Conservation (phyloP, 2,329 filamentous ascomycete genomes). For the Colletotrichum cereale region DNA sequence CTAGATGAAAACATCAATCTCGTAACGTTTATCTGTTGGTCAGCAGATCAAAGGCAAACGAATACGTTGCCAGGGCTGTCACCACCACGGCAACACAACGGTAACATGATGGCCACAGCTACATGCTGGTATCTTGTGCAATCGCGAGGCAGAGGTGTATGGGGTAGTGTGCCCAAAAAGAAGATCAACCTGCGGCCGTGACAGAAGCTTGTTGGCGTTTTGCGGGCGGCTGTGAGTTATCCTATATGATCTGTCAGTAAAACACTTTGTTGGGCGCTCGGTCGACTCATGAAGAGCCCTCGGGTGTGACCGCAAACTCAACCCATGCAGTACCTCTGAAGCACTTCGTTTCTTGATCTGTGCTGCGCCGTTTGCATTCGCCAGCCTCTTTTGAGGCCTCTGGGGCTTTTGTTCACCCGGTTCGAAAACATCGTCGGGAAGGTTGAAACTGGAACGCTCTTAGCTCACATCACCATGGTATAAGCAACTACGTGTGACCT, state of each 20-base stretch:
- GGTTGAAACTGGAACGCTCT: constrained; percentile 73
- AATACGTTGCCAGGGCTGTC: constrained; percentile 7
- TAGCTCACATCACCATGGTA: neutral
- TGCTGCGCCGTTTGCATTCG: constrained; percentile 53
- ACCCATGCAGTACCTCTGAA: constrained; percentile 54
- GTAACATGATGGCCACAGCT: neutral
- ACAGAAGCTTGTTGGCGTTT: constrained; percentile 58
- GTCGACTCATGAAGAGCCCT: constrained; percentile 8
- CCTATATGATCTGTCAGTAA: constrained; percentile 45
- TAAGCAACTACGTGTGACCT: constrained; percentile 51
- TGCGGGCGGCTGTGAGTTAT: constrained; percentile 52
- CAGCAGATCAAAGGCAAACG: constrained; percentile 14
- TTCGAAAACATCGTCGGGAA: constrained; percentile 91
- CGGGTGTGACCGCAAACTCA: constrained; percentile 8
- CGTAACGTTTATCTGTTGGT: constrained; percentile 15
- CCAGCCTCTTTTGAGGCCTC: constrained; percentile 54
- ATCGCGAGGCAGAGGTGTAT: neutral
- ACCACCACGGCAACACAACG: neutral
- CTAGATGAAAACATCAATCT: constrained; percentile 11
- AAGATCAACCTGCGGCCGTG: constrained; percentile 53
- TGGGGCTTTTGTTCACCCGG: constrained; percentile 81
- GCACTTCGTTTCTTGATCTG: constrained; percentile 63
- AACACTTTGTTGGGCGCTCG: constrained; percentile 58
- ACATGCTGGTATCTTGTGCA: neutral
- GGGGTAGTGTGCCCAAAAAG: neutral